Evolutionary conservation across 2,329 filamentous ascomycete genomes (phyloP).

Genomic region (Claviceps humidiphila): DNA sequence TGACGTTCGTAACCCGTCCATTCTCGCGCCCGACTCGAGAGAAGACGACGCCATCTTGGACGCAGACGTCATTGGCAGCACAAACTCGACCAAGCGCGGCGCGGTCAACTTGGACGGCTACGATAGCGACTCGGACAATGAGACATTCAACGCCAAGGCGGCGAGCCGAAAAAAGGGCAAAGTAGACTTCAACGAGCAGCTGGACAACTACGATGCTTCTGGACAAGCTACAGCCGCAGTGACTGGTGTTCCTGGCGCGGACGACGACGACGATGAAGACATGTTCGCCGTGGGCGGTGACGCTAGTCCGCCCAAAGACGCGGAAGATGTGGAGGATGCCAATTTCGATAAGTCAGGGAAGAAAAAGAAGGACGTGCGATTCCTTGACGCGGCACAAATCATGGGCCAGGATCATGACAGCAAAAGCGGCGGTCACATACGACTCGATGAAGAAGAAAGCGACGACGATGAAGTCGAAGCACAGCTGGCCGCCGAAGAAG

Average conservation of each 20-base stretch:
- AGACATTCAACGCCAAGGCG: slow-evolving; percentile 69
- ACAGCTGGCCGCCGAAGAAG: slow-evolving; percentile 58
- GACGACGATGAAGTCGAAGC: slow-evolving; percentile 55
- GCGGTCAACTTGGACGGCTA: slow-evolving; percentile 96
- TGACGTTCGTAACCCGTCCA: slow-evolving; percentile 87
- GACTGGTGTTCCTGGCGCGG: slow-evolving; percentile 14
- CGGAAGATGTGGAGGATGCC: slow-evolving; percentile 25
- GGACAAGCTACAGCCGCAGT: slow-evolving; percentile 25
- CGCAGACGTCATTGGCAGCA: slow-evolving; percentile 81
- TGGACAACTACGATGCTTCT: slow-evolving; percentile 40
- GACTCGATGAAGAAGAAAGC: slow-evolving; percentile 41
- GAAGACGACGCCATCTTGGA: slow-evolving; percentile 65
- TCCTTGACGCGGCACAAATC: slow-evolving; percentile 50
- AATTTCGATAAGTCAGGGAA: slow-evolving; percentile 31
- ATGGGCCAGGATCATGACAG: slow-evolving; percentile 65
- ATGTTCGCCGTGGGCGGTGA: slow-evolving; percentile 71
- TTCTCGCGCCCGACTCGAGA: slow-evolving; percentile 67
- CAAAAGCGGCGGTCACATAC: slow-evolving; percentile 60
- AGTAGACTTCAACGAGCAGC: slow-evolving; percentile 36
- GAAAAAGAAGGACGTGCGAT: slow-evolving; percentile 49
- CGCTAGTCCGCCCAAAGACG: slow-evolving; percentile 20
- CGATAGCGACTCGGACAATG: slow-evolving; percentile 85
- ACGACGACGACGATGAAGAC: slow-evolving; percentile 55
- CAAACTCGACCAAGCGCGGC: slow-evolving; percentile 70
- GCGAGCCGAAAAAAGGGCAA: slow-evolving; percentile 40